Evolutionary conservation across 1,284 basidiomycete species (phyloP), one percentile per base, ranked within the genome.

Genomic region (Papiliotrema nemorosa): DNA sequence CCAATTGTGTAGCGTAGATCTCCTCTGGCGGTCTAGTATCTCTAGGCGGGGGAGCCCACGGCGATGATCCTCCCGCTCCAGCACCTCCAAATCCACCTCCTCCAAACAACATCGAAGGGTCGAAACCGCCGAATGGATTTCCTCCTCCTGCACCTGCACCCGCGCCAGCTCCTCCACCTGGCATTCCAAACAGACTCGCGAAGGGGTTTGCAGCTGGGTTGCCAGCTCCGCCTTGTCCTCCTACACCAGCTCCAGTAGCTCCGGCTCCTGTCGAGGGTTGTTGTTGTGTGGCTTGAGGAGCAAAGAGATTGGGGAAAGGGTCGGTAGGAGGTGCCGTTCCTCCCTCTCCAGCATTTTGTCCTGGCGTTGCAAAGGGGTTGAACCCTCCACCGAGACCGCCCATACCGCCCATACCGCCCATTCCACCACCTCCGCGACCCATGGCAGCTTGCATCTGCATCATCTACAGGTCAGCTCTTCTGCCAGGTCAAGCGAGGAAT

Each of bases 1-100:
- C 66, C 12, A 92, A 76, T 69, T 92, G 88, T 13, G 86, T 83
- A 64, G 91, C 86, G 79, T 88, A 94, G 47, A 90, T 78, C 76
- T 92, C 90, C 70, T 93, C 90, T 3, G 89, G 84, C 12, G 87
- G 80, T 62, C 88, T 77, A 3, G 82, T 76, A 67, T 91, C 88
- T 33, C 59, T 52, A 14, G 72, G 67, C 3, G 67, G 52, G 3
- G 64, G 53, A 2, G 64, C 58, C 3, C 66, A 70, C 33, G 56
- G 52, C 7, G 50, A 62, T 16, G 62, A 63, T 12, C 64, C 64
- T 27, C 56, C 54, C 46, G 57, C 54, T 35, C 53, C 57, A 48
- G 54, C 34, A 42, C 52, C 57, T 44, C 56, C 40, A 14, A 44
- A 40, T 26, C 49, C 48, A 21, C 66, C 67, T 46, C 60, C 60